A percentile compares a stretch with the other conserved stretches of the same genome.
These are phyloP conservation scores for Vaucheria bursata DNA, from an alignment of 352 stramenopile genomes.

Conservation along the genomic window DNA sequence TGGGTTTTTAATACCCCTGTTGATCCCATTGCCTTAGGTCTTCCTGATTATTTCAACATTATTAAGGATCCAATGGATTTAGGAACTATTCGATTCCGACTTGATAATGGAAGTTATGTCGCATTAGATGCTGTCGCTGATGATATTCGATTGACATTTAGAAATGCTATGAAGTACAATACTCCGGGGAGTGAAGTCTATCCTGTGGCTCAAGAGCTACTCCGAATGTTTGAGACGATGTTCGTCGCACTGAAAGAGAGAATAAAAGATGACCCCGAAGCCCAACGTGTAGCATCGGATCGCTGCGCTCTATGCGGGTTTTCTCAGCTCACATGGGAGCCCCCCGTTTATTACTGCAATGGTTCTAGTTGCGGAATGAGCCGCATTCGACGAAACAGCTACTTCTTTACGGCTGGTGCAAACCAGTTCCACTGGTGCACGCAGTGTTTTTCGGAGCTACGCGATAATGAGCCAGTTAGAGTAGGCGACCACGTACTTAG, in stretches of 20 bases:
- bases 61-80: constrained; percentile 98
- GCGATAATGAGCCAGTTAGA: constrained; percentile 75
- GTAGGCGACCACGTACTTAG: constrained; percentile 75
- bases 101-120: constrained; percentile 57
- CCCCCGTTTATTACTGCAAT: constrained; percentile 93
- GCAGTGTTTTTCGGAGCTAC: constrained; percentile 72
- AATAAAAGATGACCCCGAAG: not conserved
- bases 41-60: constrained; percentile 94
- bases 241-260: not conserved
- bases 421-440: constrained; percentile 52
- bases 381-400: constrained; percentile 83
- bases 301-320: constrained; percentile 90
- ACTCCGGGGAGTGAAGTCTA: constrained; percentile 55
- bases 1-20: constrained; percentile 95
- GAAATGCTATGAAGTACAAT: constrained; percentile 90
- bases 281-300: constrained; percentile 65
- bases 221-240: constrained; percentile 16
- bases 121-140: constrained; percentile 66
- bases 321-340: constrained; percentile 94
- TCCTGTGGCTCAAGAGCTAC: constrained; percentile 26
- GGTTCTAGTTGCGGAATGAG: constrained; percentile 78
- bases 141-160: constrained; percentile 71
- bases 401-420: constrained; percentile 88
- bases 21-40: constrained; percentile 85
- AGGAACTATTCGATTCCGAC: constrained; percentile 69